phyloP scores from a whole-genome alignment of 2,329 filamentous ascomycete species.

The Claviceps capensis region DNA sequence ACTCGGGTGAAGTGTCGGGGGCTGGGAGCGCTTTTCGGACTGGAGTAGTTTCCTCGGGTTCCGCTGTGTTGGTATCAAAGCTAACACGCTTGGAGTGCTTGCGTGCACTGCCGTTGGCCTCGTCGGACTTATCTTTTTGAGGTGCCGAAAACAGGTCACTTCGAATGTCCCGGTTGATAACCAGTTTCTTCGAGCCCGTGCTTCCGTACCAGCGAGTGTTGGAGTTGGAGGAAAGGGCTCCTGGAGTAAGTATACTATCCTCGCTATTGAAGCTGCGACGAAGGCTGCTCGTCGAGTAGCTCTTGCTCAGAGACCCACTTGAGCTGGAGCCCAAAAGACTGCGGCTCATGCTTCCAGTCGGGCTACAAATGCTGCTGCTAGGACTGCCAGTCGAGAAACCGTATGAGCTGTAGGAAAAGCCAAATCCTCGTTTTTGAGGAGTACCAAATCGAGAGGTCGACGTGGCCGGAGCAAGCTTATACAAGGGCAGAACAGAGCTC shows the following conservation, averaged over 20 bases:
- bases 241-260: conserved; percentile 74
- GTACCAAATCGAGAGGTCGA: conserved; percentile 70
- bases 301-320: conserved; percentile 66
- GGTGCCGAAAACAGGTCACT: conserved; percentile 56
- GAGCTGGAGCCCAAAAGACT: conserved; percentile 54
- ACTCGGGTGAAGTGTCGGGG: conserved; percentile 16
- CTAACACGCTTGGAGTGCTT: conserved; percentile 77
- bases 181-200: conserved; percentile 70
- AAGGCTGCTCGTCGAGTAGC: conserved; percentile 75
- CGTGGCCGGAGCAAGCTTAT: conserved; percentile 64
- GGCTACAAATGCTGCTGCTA: conserved; percentile 49
- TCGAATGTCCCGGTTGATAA: conserved; percentile 78
- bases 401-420: conserved; percentile 87
- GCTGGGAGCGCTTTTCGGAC: conserved; percentile 22
- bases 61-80: conserved; percentile 57
- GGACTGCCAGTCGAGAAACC: conserved; percentile 63
- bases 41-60: conserved; percentile 21
- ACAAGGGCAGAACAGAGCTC: conserved; percentile 67
- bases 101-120: conserved; percentile 25
- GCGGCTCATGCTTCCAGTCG: conserved; percentile 52
- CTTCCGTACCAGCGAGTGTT: conserved; percentile 51
- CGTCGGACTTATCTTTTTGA: conserved; percentile 33
- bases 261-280: conserved; percentile 70
- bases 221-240: conserved; percentile 63
- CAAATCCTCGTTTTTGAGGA: conserved; percentile 75